Percentiles rank a stretch among this genome's conserved stretches.
These are phyloP conservation scores for Usnea hakonensis DNA, from an alignment of 495 filamentous ascomycete genomes.

Conservation along the genomic window DNA sequence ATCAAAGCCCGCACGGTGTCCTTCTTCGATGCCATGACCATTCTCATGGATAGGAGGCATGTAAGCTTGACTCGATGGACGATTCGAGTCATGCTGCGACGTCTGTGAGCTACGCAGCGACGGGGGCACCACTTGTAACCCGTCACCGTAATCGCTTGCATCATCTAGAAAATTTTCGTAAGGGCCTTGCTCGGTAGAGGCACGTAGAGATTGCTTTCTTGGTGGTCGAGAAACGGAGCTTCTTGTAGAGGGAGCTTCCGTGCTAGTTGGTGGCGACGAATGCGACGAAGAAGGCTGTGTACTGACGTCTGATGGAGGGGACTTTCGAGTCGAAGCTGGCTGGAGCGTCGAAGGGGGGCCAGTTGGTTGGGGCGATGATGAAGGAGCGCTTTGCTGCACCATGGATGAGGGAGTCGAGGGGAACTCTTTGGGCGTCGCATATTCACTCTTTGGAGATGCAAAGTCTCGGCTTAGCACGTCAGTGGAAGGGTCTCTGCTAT, in stretches of 20 bases:
- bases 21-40: slow-evolving; percentile 38
- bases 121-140: slow-evolving; percentile 44
- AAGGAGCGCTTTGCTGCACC: slow-evolving; percentile 22
- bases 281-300: slow-evolving; percentile 6
- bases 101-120: slow-evolving; percentile 30
- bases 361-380: background rate
- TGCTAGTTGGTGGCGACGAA: slow-evolving; percentile 12
- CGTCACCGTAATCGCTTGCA: slow-evolving; percentile 57
- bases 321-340: slow-evolving; percentile 17
- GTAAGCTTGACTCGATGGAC: slow-evolving; percentile 20
- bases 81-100: slow-evolving; percentile 7
- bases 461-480: slow-evolving; percentile 13
- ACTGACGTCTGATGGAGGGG: slow-evolving; percentile 17
- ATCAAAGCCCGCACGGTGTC: slow-evolving; percentile 49
- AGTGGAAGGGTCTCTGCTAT: slow-evolving; percentile 28
- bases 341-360: slow-evolving; percentile 23
- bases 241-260: slow-evolving; percentile 1
- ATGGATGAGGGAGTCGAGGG: slow-evolving; percentile 18
- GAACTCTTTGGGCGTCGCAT: slow-evolving; percentile 11
- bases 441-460: slow-evolving; percentile 15
- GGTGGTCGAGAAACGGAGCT: slow-evolving; percentile 21
- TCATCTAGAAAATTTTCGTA: slow-evolving; percentile 42
- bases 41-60: slow-evolving; percentile 32
- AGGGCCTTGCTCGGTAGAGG: slow-evolving; percentile 22
- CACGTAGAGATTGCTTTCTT: slow-evolving; percentile 29